phyloP scores from a whole-genome alignment of 2,329 filamentous ascomycete genomes.

The Bipolaris zeicola region DNA sequence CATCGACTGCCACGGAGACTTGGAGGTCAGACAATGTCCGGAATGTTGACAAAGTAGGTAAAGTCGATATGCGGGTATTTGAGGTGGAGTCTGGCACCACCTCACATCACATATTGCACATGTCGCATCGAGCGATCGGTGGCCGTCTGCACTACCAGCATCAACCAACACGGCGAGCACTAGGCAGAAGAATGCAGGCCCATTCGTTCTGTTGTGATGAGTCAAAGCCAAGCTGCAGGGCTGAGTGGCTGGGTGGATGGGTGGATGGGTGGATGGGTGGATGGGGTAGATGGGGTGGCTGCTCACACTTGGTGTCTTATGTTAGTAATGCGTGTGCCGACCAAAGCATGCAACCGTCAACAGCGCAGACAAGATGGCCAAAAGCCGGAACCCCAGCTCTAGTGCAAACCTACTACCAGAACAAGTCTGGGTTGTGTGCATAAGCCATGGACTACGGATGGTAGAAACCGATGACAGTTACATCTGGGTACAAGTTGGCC shows the following conservation, averaged over 20 bases:
- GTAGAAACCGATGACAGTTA: not conserved
- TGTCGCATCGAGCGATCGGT: slow-evolving; percentile 5
- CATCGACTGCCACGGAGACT: slow-evolving; percentile 1
- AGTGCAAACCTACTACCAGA: not conserved
- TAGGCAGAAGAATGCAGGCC: slow-evolving; percentile 7
- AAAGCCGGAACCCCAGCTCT: not conserved
- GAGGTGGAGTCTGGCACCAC: not conserved
- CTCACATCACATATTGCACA: slow-evolving; percentile 1
- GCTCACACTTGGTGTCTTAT: slow-evolving; percentile 14
- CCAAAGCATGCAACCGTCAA: not conserved
- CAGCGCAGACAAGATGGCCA: slow-evolving; percentile 3
- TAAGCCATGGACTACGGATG: not conserved
- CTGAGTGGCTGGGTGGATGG: not conserved
- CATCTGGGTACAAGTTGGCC: slow-evolving; percentile 2
- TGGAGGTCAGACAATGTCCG: slow-evolving; percentile 2
- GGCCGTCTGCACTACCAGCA: not conserved
- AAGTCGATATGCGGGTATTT: not conserved
- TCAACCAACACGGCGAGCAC: not conserved
- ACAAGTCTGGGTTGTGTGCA: not conserved
- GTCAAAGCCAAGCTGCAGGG: slow-evolving; percentile 17
- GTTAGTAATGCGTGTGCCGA: not conserved
- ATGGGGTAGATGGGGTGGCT: not conserved
- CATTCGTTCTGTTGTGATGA: slow-evolving; percentile 15
- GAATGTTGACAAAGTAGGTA: slow-evolving; percentile 1
- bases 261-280: not conserved